Conservation (phyloP, 73 alveolate species). For the Blepharisma stoltei region DNA sequence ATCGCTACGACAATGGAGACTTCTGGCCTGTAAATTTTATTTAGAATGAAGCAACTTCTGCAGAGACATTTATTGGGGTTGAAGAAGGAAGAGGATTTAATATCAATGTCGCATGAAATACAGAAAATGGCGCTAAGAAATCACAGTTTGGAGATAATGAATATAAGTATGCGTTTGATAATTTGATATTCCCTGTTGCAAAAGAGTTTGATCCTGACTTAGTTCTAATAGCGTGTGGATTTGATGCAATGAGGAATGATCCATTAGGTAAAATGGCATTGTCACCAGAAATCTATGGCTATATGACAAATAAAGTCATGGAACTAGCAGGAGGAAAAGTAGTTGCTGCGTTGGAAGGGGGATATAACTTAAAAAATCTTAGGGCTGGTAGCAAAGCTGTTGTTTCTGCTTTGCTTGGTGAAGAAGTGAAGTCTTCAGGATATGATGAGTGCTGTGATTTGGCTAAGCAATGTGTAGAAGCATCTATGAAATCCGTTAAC, state of each 20-base stretch:
- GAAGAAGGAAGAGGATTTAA: constrained; percentile 77
- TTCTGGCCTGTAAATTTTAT: constrained; percentile 65
- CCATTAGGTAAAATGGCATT: constrained; percentile 69
- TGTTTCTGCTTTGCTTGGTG: constrained; percentile 60
- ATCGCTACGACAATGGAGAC: constrained; percentile 82
- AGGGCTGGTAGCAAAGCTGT: constrained; percentile 71
- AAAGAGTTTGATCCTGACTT: constrained; percentile 74
- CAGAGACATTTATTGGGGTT: constrained; percentile 43
- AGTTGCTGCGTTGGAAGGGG: constrained; percentile 90
- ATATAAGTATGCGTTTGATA: constrained; percentile 64
- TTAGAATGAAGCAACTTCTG: constrained; percentile 63
- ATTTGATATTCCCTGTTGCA: constrained; percentile 54
- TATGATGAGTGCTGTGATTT: not conserved
- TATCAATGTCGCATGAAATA: constrained; percentile 79
- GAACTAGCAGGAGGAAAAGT: constrained; percentile 54
- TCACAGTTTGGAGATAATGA: constrained; percentile 73
- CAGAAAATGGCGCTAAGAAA: constrained; percentile 42
- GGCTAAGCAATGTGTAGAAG: no score
- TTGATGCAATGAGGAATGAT: constrained; percentile 87
- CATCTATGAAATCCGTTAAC: no score
- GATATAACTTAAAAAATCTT: constrained; percentile 82
- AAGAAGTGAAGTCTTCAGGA: not conserved
- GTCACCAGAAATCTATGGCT: constrained; percentile 53
- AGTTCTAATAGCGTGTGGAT: constrained; percentile 81
- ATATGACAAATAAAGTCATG: constrained; percentile 50